Conservation (phyloP, 441 rosid species). For the Oxalis stricta region DNA sequence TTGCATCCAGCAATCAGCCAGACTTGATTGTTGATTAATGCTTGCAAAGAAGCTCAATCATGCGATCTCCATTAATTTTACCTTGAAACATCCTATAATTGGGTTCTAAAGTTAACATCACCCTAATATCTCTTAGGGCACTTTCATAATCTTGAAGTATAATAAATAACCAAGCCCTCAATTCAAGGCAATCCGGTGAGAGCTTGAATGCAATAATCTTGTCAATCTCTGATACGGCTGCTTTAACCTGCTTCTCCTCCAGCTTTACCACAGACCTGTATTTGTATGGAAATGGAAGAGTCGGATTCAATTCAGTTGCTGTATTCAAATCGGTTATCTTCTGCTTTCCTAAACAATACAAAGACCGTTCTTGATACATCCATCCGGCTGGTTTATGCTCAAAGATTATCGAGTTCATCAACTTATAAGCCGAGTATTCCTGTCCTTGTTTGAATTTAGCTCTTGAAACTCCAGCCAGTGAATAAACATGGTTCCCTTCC, state of each 20-base stretch:
- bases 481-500: constrained; percentile 50
- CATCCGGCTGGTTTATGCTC: constrained; percentile 44
- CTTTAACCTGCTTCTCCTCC: constrained; percentile 37
- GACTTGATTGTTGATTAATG: constrained; percentile 25
- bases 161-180: constrained; percentile 50
- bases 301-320: constrained; percentile 52
- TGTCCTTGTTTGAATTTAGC: constrained; percentile 47
- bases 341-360: constrained; percentile 36
- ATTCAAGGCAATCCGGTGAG: constrained; percentile 47
- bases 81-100: constrained; percentile 37
- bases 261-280: constrained; percentile 38
- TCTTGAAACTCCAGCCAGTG: constrained; percentile 46
- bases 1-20: constrained; percentile 57
- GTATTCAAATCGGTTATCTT: constrained; percentile 37
- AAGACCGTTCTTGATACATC: constrained; percentile 67
- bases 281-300: constrained; percentile 47
- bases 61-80: constrained; percentile 28
- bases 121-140: constrained; percentile 44
- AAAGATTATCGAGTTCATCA: constrained; percentile 35
- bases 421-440: constrained; percentile 35
- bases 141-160: constrained; percentile 37
- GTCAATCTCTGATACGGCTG: constrained; percentile 48
- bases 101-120: constrained; percentile 43
- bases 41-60: constrained; percentile 33
- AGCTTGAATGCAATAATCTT: constrained; percentile 42